These are phyloP conservation scores for Digitaria exilis DNA, from an alignment of 202 grass and related monocot genomes.

Conservation along the genomic window DNA sequence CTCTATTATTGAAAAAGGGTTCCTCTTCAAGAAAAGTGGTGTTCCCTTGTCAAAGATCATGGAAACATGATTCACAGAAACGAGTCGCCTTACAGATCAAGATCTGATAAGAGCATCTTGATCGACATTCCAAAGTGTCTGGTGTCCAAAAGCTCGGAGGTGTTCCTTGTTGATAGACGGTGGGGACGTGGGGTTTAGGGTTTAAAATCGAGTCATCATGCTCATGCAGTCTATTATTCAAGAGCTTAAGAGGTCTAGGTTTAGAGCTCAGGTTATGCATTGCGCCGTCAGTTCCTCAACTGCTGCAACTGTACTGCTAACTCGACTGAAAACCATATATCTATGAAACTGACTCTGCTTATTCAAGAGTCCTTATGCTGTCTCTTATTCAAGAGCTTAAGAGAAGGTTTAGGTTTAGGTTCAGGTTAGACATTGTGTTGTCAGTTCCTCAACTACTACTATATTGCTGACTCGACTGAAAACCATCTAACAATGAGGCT, in stretches of 20 bases:
- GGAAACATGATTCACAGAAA: neutral
- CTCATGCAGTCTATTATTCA: neutral
- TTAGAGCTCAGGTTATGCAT: neutral
- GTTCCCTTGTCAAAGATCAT: neutral
- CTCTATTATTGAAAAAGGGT: neutral
- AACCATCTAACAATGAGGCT: no score
- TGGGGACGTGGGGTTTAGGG: neutral
- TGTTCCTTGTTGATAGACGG: neutral
- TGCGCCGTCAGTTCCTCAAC: neutral
- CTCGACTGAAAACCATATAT: constrained; percentile 2
- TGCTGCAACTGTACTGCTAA: constrained; percentile 7
- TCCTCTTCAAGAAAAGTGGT: neutral
- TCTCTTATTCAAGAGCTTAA: no score
- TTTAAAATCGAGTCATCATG: neutral
- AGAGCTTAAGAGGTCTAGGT: neutral
- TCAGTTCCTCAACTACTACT: no score
- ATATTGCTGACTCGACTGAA: no score
- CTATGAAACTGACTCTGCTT: no score
- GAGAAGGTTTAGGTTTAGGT: no score
- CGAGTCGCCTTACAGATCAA: neutral
- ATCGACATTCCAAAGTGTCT: neutral
- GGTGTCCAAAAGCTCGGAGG: neutral
- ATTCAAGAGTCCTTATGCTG: no score
- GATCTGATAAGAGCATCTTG: neutral
- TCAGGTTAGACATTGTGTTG: no score